These are phyloP conservation scores for Nigrospora osmanthi DNA, from an alignment of 2,329 filamentous ascomycete species.

Conservation along the genomic window DNA sequence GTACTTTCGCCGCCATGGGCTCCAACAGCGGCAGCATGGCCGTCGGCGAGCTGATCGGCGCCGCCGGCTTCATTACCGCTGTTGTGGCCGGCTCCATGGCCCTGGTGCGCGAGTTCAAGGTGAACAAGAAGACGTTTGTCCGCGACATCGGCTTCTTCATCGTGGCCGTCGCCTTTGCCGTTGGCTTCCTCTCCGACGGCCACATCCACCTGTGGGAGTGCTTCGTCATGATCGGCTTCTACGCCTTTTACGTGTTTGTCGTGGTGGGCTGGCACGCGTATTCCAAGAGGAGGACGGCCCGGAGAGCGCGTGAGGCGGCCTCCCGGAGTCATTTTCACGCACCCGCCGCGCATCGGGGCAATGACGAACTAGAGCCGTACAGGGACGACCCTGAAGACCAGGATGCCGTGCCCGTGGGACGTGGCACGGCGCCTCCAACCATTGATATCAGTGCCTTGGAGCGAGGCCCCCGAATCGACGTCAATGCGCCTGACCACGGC, in stretches of 20 bases:
- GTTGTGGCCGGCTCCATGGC: constrained; percentile 98
- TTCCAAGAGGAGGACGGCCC: constrained; percentile 52
- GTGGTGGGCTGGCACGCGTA: constrained; percentile 94
- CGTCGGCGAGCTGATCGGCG: constrained; percentile 88
- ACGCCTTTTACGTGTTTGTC: constrained; percentile 78
- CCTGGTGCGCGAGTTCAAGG: constrained; percentile 87
- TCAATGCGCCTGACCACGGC: constrained; percentile 24
- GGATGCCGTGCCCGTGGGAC: constrained; percentile 23
- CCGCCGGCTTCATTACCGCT: constrained; percentile 90
- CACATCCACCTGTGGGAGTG: constrained; percentile 84
- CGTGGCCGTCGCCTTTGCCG: constrained; percentile 75
- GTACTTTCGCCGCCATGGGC: constrained; percentile 95
- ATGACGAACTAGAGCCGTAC: constrained; percentile 57
- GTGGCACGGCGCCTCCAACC: constrained; percentile 8
- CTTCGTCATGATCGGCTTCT: constrained; percentile 81
- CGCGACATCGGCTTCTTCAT: constrained; percentile 92
- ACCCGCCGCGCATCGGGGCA: constrained; percentile 34
- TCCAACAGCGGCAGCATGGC: constrained; percentile 97
- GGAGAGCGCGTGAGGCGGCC: constrained; percentile 58
- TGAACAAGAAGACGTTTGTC: constrained; percentile 82
- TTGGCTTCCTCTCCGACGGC: constrained; percentile 81
- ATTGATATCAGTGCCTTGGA: constrained; percentile 36
- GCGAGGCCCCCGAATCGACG: constrained; percentile 37
- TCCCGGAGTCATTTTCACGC: constrained; percentile 68
- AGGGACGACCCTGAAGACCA: constrained; percentile 55